A percentile compares a stretch with the other conserved stretches of the same genome.
Conservation (phyloP, 225 moss, liverwort and hornwort species). For the Pseudoscleropodium purum region DNA sequence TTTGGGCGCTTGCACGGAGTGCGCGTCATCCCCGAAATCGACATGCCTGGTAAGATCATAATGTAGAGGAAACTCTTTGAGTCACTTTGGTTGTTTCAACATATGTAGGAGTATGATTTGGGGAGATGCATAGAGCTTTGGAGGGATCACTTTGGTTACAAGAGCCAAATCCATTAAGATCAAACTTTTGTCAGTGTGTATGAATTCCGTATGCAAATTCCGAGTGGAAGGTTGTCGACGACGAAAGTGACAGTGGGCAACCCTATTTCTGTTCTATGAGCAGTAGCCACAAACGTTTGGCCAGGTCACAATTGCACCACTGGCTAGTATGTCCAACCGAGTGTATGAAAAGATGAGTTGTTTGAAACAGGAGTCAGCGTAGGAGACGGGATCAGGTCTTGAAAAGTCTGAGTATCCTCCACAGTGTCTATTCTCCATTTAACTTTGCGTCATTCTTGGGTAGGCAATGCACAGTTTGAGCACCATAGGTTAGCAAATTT, state of each 20-base stretch:
- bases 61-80: neutral
- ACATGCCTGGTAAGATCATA: conserved; percentile 56
- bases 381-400: neutral
- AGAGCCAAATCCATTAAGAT: neutral
- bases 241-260: too few relatives aligned
- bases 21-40: conserved; percentile 68
- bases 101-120: neutral
- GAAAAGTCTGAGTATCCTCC: neutral
- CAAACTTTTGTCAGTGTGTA: neutral
- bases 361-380: neutral
- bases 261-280: neutral
- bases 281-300: neutral
- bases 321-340: neutral
- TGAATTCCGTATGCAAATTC: neutral
- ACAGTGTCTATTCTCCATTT: neutral
- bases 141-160: neutral
- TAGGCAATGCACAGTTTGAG: neutral
- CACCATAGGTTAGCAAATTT: neutral
- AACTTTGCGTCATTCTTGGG: neutral
- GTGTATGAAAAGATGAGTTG: neutral
- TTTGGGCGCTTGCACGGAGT: conserved; percentile 47
- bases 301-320: neutral
- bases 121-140: neutral
- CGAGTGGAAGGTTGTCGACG: neutral
- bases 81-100: neutral